Conservation (phyloP, 192 early-diverging fungal species). For the Piromyces sp. region DNA sequence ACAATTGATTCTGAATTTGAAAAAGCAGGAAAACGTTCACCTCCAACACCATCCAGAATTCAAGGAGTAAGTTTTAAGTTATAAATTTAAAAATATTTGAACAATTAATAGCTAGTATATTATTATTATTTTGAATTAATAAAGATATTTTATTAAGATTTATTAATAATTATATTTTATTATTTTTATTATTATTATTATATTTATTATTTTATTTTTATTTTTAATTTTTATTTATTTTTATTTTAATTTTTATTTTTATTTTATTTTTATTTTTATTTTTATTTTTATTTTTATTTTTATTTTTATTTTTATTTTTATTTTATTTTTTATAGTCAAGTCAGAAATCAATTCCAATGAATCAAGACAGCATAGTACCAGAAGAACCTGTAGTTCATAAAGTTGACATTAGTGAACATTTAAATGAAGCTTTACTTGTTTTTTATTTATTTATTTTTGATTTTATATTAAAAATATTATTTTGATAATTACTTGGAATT, state of each 20-base stretch:
- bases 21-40: conserved; percentile 51
- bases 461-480: neutral
- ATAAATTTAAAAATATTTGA: no score
- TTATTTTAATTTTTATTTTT: no score
- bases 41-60: conserved; percentile 43
- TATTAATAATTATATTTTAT: no score
- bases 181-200: no score
- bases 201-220: neutral
- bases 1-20: conserved; percentile 85
- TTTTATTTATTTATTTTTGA: neutral
- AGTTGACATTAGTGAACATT: neutral
- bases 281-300: neutral
- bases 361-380: neutral
- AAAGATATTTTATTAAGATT: no score
- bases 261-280: no score
- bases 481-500: conserved; percentile 27
- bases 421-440: neutral
- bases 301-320: neutral
- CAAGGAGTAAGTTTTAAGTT: neutral
- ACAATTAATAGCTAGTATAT: no score
- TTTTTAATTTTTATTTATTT: no score
- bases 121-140: no score
- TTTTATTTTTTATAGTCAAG: no score
- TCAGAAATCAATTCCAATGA: neutral
- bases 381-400: neutral